Base-by-base conservation (phyloP, 2,329 filamentous ascomycete species). In the Plectosphaerella cucumerina region DNA sequence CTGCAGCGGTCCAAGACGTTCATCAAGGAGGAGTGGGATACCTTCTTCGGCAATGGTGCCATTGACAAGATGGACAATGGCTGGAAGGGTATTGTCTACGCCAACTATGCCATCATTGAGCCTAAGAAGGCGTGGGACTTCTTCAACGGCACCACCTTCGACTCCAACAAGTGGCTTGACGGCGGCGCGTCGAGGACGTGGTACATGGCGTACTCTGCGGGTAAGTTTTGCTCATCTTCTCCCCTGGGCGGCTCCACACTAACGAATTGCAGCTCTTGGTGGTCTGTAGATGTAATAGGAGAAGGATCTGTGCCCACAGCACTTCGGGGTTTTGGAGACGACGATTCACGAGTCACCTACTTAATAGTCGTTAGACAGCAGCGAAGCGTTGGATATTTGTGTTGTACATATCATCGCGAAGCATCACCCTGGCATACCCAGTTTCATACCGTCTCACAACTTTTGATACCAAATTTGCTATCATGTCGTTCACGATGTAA, bases 71-170 rank as follows among this genome's bases (percentile, higher is more conserved):
- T 90, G 3, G 69, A 74, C 8, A 89, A 87, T 42, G 89, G 89
- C 1, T 97, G 93, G 93, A 87, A 82, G 64, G 89, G 92, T 1
- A 81, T 97, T 14, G 67, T 97, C 34, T 90, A 86, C 61, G 89
- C 84, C 18, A 97, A 94, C 65, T 78, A 89, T 37, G 90, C 90
- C 1, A 82, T 92, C 10, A 75, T 91, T 35, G 82, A 96, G 64
- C 83, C 92, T 0, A 69, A 66, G 47, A 70, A 78, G 6, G 82
- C 88, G 18, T 97, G 82, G 75, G 65, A 77, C 0, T 96, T 92
- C 67, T 97, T 99, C 65, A 76, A 76, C 1, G 73, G 81, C 53
- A 65, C 72, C 1, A 71, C 76, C 11, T 92, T 93, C 61, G 15
- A 45, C 15, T 77, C 90, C 61, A 73, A 78, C 31, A 68, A 69